phyloP scores from a whole-genome alignment of 345 rosid species.

The Draba incana region DNA sequence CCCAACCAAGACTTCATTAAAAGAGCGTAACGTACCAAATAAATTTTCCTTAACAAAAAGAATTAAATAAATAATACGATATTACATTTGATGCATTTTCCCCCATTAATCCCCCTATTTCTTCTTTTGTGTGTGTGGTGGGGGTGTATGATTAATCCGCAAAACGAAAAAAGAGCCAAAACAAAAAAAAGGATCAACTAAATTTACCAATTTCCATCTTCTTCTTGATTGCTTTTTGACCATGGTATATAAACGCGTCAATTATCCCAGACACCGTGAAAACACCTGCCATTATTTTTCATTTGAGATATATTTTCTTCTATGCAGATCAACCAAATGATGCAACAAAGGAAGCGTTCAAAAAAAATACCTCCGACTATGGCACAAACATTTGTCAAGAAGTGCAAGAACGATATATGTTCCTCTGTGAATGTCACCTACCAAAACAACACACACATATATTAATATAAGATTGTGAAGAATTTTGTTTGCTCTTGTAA shows the following conservation, averaged over 20 bases:
- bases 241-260: conserved; percentile 86
- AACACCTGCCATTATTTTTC: conserved; percentile 53
- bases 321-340: conserved; percentile 3
- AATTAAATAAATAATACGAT: conserved; percentile 18
- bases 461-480: not conserved
- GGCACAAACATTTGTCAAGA: conserved; percentile 89
- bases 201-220: conserved; percentile 93
- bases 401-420: conserved; percentile 90
- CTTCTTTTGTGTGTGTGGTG: too few species aligned
- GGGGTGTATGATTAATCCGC: too few species aligned
- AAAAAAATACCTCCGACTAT: conserved; percentile 77
- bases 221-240: conserved; percentile 94
- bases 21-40: conserved; percentile 10
- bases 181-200: conserved; percentile 48
- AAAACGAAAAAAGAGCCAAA: too few species aligned
- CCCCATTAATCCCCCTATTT: too few species aligned
- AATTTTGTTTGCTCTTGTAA: not conserved
- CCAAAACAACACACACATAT: not conserved
- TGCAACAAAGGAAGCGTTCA: not conserved
- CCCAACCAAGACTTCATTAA: conserved; percentile 2
- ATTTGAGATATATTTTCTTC: not conserved
- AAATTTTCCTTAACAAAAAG: conserved; percentile 1
- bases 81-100: conserved; percentile 10
- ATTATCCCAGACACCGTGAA: conserved; percentile 91
- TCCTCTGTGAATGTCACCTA: conserved; percentile 86